Base-by-base conservation (phyloP, 1,284 basidiomycete genomes). In the Ceratorhiza oryzae-sativae region DNA sequence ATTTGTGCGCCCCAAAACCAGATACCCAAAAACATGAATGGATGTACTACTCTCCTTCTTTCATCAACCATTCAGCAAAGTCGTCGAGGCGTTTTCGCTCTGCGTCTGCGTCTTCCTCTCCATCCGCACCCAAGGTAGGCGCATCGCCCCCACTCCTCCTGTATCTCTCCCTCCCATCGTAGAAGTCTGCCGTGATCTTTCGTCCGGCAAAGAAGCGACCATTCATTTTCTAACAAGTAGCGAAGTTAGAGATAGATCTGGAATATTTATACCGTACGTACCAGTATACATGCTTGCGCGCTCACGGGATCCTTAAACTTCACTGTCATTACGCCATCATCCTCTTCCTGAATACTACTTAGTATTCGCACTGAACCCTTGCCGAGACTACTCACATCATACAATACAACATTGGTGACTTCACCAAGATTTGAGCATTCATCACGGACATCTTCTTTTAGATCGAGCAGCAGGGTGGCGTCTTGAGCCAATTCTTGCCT, bases 381-480 rank as follows among this genome's bases (percentile, higher is more conserved):
- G 61, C 13, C 23, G 8, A 85, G 23, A 1, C 36, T 10, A 68
- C 93, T 81, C 79, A 97, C 95, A 82, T 99, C 97, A 80, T 97
- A 99, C 36, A 99, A 80, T n/a, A 94, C 89, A 0, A 98, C 93
- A 77, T 95, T 98, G 0, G 96, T 99, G 1, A 99, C 97, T 75
- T 94, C 90, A n/a, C 97, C 97, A 12, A 99, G 81, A 0, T 86
- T 86, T 63, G 91, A 90, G 75, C 95, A 97, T 78, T 99, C 97
- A 46, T 97, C 95, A 71, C 97, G 87, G 9, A 99, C 95, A 76
- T 99, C 97, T 76, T 97, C 92, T 78, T 98, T 98, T 63, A 98
- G 85, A 77, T 99, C 97, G 10, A 99, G 86, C 12, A 98, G 82
- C 23, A 99, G 82, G 3, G 92, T 86, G 0, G 94, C 86, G 77